phyloP scores from a whole-genome alignment of 2,329 filamentous ascomycete species.

The Venturia aucupariae region DNA sequence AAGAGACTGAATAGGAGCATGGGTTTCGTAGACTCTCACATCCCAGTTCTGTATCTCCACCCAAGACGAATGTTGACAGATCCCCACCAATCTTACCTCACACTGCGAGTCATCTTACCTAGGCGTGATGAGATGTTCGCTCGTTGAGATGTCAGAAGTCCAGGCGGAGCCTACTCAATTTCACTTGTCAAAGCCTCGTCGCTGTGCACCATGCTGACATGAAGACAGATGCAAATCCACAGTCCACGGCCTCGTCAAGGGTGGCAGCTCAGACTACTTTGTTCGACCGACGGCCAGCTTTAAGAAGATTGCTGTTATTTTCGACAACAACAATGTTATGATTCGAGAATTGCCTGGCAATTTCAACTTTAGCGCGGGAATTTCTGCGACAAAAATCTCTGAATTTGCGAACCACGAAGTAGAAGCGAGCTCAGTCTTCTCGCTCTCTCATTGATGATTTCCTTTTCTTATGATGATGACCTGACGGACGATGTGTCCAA shows the following conservation, averaged over 20 bases:
- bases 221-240: slow-evolving; percentile 61
- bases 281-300: slow-evolving; percentile 49
- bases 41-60: neutral
- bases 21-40: neutral
- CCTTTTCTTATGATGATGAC: neutral
- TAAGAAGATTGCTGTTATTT: slow-evolving; percentile 57
- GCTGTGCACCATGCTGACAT: neutral
- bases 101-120: neutral
- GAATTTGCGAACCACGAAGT: neutral
- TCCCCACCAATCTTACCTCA: neutral
- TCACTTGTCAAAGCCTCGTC: neutral
- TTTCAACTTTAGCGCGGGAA: slow-evolving; percentile 27
- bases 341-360: slow-evolving; percentile 39
- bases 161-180: neutral
- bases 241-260: slow-evolving; percentile 53
- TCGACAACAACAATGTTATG: slow-evolving; percentile 45
- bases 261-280: slow-evolving; percentile 64
- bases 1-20: neutral
- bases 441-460: neutral
- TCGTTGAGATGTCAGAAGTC: neutral
- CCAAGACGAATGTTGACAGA: neutral
- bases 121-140: neutral
- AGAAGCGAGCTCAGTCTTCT: neutral
- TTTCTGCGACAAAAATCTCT: neutral
- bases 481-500: neutral